Percentiles rank a stretch among this genome's conserved stretches.
These are phyloP conservation scores for Dipodascopsis uninucleata DNA, from an alignment of 805 yeast genomes.

Conservation along the genomic window DNA sequence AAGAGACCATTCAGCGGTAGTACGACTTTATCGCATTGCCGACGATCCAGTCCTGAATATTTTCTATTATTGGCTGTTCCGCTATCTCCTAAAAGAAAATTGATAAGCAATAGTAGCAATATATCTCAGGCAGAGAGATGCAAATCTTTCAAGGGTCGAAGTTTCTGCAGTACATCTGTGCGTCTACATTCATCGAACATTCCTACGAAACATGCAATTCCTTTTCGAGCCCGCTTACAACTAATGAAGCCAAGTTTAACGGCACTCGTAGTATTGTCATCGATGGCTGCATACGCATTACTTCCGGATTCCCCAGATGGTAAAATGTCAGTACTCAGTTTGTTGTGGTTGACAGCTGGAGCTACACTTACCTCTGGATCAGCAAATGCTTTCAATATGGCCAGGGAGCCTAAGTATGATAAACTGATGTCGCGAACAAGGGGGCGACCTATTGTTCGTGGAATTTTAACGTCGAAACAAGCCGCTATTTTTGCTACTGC, in stretches of 20 bases:
- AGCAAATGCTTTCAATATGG: slow-evolving; percentile 97
- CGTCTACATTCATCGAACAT: too few species aligned
- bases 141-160: too few species aligned
- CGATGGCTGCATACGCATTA: slow-evolving; percentile 89
- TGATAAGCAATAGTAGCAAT: too few species aligned
- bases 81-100: too few species aligned
- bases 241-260: slow-evolving; percentile 90
- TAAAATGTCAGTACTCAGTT: slow-evolving; percentile 3
- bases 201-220: neutral
- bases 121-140: too few species aligned
- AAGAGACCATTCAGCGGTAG: too few species aligned
- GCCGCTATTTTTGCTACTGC: slow-evolving; percentile 77
- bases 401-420: slow-evolving; percentile 89
- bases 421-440: slow-evolving; percentile 82
- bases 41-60: too few species aligned
- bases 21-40: too few species aligned
- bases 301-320: slow-evolving; percentile 64
- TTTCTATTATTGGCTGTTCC: too few species aligned
- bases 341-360: slow-evolving; percentile 68
- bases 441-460: slow-evolving; percentile 85
- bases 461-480: slow-evolving; percentile 66
- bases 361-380: slow-evolving; percentile 86
- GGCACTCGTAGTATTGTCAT: slow-evolving; percentile 79
- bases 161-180: slow-evolving; percentile 1
- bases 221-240: slow-evolving; percentile 53